Evolutionary conservation across 371 early-diverging fungal species (phyloP).

Genomic region (Batkoa obscura): DNA sequence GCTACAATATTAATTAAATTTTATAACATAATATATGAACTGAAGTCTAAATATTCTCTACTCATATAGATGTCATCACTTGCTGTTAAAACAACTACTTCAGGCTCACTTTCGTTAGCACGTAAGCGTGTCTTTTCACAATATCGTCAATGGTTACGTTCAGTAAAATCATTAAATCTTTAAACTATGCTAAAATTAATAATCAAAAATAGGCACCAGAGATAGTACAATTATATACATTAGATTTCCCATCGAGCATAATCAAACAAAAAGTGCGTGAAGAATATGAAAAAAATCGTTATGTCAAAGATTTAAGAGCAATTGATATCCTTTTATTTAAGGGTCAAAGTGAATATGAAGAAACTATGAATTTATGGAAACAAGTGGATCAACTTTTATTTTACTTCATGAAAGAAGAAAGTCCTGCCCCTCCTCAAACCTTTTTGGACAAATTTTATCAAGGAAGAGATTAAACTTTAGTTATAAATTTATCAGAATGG

Average conservation of each 20-base stretch:
- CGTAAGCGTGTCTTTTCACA: slow-evolving; percentile 30
- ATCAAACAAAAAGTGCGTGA: slow-evolving; percentile 74
- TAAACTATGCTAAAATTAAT: background rate
- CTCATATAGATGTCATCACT: slow-evolving; percentile 11
- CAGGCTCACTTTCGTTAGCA: slow-evolving; percentile 30
- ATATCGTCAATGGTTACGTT: slow-evolving; percentile 45
- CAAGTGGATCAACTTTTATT: slow-evolving; percentile 76
- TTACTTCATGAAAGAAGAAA: slow-evolving; percentile 67
- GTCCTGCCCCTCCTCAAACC: slow-evolving; percentile 43
- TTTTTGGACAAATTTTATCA: slow-evolving; percentile 76
- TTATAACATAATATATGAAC: too few relatives aligned
- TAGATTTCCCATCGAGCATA: slow-evolving; percentile 49
- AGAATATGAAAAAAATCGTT: slow-evolving; percentile 77
- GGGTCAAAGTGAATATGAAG: slow-evolving; percentile 76
- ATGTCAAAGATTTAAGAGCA: slow-evolving; percentile 52
- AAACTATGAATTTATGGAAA: slow-evolving; percentile 92
- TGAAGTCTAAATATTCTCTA: too few relatives aligned
- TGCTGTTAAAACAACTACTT: slow-evolving; percentile 34
- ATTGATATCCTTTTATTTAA: slow-evolving; percentile 75
- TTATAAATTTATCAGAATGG: background rate
- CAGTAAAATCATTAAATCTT: slow-evolving; percentile 17
- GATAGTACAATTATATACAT: slow-evolving; percentile 54
- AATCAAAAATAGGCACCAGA: slow-evolving; percentile 40
- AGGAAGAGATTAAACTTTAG: slow-evolving; percentile 27
- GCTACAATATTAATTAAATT: too few relatives aligned